Base-by-base conservation (phyloP, 768 basidiomycete genomes). In the Lactifluus hygrophoroides region DNA sequence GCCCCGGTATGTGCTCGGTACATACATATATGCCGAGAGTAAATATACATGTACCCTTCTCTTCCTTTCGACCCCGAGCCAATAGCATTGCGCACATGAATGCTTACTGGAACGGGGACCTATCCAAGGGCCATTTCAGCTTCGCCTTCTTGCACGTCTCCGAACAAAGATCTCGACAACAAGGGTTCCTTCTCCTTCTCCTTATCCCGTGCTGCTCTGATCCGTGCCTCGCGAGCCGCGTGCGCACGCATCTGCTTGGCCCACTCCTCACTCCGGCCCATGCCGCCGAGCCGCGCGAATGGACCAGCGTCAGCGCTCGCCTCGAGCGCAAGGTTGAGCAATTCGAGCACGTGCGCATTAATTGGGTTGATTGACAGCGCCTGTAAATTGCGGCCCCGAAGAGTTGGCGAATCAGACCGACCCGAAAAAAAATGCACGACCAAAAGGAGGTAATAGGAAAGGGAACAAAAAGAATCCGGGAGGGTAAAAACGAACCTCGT, bases 401-500 rank as follows among this genome's bases (percentile, higher is more conserved):
- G 25, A 34, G 32, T 23, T 14, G 40, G 5, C 8, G 23, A 56
- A 37, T 57, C 60, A 55, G 51, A 44, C 40, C 11, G 58, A 28
- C 53, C 53, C 42, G 56, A 45, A 32, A 51, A 44, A 32, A 11
- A 16, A 23, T 3, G n/a, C 3, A 3, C 3, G n/a, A 28, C 1
- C 30, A 14, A 30, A 19, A 17, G 4, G 25, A 52, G 19, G n/a
- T 16, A 49, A 30, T 30, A 30, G 5, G 11, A 13, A 37, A 30
- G 5, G 11, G 14, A 37, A 46, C 49, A 19, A 51, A 34, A 11
- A 17, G 27, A n/a, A 6, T 25, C 17, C 5, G 25, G 11, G 4
- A n/a, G n/a, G n/a, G n/a, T n/a, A n/a, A n/a, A n/a, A n/a, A 58
- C 83, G 38, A 54, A 93, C 94, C 76, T 94, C 90, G 68, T 99